These are phyloP conservation scores for Colletotrichum sublineola DNA, from an alignment of 2,329 filamentous ascomycete species.

Conservation along the genomic window DNA sequence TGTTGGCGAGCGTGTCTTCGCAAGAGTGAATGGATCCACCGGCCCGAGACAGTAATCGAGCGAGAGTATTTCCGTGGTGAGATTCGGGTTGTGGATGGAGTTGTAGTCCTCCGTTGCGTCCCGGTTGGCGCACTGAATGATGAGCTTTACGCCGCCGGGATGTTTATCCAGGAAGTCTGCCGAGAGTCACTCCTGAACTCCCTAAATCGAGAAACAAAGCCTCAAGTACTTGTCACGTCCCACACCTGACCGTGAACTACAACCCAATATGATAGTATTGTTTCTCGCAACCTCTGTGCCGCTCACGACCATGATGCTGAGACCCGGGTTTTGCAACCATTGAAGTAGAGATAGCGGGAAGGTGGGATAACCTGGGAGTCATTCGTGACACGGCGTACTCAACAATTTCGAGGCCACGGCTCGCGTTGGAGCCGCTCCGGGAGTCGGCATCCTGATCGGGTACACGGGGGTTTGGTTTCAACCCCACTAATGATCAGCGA, in stretches of 20 bases:
- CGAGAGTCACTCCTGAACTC: not conserved
- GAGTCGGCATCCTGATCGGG: not conserved
- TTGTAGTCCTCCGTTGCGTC: constrained; percentile 54
- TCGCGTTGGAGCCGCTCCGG: not conserved
- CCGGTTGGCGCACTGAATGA: constrained; percentile 51
- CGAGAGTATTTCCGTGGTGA: constrained; percentile 49
- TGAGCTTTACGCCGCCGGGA: constrained; percentile 51
- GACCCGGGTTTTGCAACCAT: not conserved
- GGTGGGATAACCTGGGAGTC: not conserved
- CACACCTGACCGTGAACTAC: constrained; percentile 44
- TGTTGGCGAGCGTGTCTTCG: not conserved
- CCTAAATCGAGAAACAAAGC: not conserved
- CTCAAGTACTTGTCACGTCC: constrained; percentile 42
- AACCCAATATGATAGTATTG: constrained; percentile 44
- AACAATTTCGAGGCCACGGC: not conserved
- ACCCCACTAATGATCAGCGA: constrained; percentile 1
- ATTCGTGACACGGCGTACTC: not conserved
- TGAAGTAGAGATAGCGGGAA: not conserved
- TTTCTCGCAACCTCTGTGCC: constrained; percentile 43
- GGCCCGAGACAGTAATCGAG: constrained; percentile 46
- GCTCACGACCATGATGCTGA: constrained; percentile 29
- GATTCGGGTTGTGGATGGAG: constrained; percentile 49
- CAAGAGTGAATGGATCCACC: constrained; percentile 43
- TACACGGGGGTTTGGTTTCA: not conserved
- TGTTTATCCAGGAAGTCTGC: constrained; percentile 51